Evolutionary conservation across 2,329 filamentous ascomycete species (phyloP).

Genomic region (Microsporum audouinii): DNA sequence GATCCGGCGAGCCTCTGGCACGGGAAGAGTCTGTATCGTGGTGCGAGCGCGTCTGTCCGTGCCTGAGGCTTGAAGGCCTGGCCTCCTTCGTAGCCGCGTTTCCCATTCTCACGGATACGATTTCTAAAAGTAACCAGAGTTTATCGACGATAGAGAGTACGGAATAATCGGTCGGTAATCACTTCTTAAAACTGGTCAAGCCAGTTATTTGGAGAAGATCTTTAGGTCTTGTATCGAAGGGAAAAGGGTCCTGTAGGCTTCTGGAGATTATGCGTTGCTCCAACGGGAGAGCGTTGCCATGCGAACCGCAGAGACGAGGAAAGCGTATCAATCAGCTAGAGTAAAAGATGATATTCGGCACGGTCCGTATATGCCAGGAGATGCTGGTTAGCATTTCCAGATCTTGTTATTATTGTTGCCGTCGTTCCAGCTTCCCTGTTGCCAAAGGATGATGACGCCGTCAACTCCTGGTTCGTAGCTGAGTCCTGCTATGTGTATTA

Average conservation of each 20-base stretch:
- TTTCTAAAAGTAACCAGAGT: too few relatives aligned
- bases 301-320: conserved; percentile 1
- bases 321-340: background rate
- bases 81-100: conserved; percentile 39
- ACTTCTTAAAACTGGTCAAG: too few relatives aligned
- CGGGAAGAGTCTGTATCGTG: conserved; percentile 4
- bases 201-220: too few relatives aligned
- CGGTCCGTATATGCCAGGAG: background rate
- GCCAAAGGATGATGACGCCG: background rate
- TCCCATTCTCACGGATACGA: conserved; percentile 26
- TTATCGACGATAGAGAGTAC: too few relatives aligned
- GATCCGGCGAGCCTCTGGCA: conserved; percentile 33
- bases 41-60: conserved; percentile 10
- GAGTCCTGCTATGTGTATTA: background rate
- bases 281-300: conserved; percentile 12
- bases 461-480: too few relatives aligned
- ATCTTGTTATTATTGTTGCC: too few relatives aligned
- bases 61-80: conserved; percentile 20
- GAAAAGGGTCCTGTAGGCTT: background rate
- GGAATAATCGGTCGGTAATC: too few relatives aligned
- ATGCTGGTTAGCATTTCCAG: background rate
- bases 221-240: background rate
- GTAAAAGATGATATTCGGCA: background rate
- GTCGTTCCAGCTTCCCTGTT: background rate
- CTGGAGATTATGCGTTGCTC: background rate